Evolutionary conservation across 805 yeast species (phyloP).

Genomic region (Saccharomycopsis oosterbeekiorum): DNA sequence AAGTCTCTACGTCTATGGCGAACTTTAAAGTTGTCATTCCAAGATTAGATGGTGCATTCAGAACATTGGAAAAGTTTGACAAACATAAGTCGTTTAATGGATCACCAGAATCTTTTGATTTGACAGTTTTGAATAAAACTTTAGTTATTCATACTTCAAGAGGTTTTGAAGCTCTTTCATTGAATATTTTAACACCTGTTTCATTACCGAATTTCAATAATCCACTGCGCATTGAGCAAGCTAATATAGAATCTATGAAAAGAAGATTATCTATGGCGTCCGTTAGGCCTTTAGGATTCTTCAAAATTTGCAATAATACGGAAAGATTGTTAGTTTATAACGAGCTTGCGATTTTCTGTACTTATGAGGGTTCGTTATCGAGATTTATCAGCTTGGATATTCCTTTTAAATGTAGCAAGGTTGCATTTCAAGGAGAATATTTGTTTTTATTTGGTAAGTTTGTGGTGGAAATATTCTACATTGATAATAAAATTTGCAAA

Average conservation of each 20-base stretch:
- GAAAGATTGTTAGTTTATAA: conserved; percentile 58
- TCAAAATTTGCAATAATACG: conserved; percentile 42
- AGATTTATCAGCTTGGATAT: conserved; percentile 32
- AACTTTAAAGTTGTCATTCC: conserved; percentile 51
- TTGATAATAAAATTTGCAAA: conserved; percentile 33
- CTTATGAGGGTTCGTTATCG: conserved; percentile 46
- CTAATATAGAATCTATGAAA: conserved; percentile 31
- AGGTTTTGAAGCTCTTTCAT: conserved; percentile 57
- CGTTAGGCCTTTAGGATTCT: conserved; percentile 50
- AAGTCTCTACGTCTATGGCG: conserved; percentile 34
- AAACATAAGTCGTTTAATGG: conserved; percentile 39
- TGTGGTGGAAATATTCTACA: conserved; percentile 58
- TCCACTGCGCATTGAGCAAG: conserved; percentile 19
- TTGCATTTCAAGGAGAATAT: conserved; percentile 36
- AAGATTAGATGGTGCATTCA: conserved; percentile 42
- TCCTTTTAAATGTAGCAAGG: conserved; percentile 32
- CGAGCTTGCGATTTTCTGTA: conserved; percentile 57
- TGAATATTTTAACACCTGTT: conserved; percentile 45
- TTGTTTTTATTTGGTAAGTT: conserved; percentile 52
- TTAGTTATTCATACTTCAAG: conserved; percentile 57
- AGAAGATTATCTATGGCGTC: conserved; percentile 30
- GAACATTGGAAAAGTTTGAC: conserved; percentile 33
- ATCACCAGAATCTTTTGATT: conserved; percentile 47
- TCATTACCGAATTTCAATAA: conserved; percentile 36
- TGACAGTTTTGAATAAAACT: conserved; percentile 55